A percentile compares a stretch with the other conserved stretches of the same genome.
These are phyloP conservation scores for Zopfochytrium polystomum DNA, from an alignment of 371 early-diverging fungal genomes.

Conservation along the genomic window DNA sequence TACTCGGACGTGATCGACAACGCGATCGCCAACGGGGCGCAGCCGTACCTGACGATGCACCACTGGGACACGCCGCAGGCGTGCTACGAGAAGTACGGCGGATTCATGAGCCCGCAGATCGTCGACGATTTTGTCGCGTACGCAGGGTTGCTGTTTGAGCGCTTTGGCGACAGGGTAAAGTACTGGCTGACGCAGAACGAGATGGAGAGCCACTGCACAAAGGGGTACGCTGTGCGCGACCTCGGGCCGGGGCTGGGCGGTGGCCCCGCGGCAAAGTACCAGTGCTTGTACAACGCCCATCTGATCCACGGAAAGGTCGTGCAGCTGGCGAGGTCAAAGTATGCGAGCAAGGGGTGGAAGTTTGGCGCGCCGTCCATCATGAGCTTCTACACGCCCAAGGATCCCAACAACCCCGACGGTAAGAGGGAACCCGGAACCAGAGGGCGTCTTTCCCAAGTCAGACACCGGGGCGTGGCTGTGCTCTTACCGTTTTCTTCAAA, in stretches of 20 bases:
- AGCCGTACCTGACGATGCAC: constrained; percentile 31
- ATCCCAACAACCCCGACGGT: background rate
- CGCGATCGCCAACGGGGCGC: constrained; percentile 18
- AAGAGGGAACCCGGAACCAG: constrained; percentile 1
- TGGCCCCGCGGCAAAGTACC: constrained; percentile 6
- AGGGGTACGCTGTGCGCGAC: constrained; percentile 7
- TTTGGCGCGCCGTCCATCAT: constrained; percentile 29
- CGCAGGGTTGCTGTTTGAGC: constrained; percentile 20
- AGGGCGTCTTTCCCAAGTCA: no score
- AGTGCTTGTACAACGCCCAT: constrained; percentile 16
- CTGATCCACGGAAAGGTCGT: constrained; percentile 22
- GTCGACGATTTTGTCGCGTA: constrained; percentile 26
- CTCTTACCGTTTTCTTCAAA: no score
- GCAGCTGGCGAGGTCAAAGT: constrained; percentile 14
- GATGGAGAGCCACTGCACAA: constrained; percentile 24
- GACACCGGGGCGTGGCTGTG: no score
- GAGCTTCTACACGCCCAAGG: constrained; percentile 14
- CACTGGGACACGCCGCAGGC: constrained; percentile 35
- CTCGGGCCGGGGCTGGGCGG: constrained; percentile 18
- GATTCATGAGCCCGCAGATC: constrained; percentile 16
- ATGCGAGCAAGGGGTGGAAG: constrained; percentile 17
- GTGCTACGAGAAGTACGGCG: constrained; percentile 19
- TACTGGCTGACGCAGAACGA: constrained; percentile 37
- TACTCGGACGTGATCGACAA: constrained; percentile 32
- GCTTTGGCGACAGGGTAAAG: constrained; percentile 26